Conservation (phyloP, 1,284 basidiomycete species). For the Cutaneotrichosporon cutaneum region DNA sequence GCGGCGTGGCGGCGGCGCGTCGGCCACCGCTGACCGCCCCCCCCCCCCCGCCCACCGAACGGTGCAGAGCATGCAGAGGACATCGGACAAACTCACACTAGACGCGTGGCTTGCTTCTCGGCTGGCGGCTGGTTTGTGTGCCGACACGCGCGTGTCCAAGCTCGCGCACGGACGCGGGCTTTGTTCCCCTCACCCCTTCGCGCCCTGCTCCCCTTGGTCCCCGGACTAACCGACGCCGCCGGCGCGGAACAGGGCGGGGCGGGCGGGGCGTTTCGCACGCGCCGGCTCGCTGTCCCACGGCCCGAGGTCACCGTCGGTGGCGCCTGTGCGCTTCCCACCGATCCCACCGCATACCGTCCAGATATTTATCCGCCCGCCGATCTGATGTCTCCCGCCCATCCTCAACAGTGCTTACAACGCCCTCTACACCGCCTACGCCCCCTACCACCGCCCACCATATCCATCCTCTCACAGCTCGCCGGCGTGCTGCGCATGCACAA, state of each 20-base stretch:
- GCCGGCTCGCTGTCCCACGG: neutral
- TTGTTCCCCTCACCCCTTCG: neutral
- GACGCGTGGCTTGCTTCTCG: neutral
- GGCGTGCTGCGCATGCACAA: too few relatives aligned
- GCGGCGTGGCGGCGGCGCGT: too few relatives aligned
- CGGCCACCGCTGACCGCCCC: too few relatives aligned
- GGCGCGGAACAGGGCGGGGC: constrained; percentile 1
- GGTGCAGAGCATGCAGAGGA: too few relatives aligned
- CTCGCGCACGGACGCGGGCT: neutral
- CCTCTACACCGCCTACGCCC: neutral
- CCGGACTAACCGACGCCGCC: neutral
- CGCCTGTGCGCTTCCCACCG: neutral
- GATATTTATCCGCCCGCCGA: neutral
- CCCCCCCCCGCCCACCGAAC: too few relatives aligned
- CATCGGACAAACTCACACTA: neutral
- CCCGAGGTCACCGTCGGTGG: neutral
- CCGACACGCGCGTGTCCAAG: neutral
- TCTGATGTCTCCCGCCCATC: neutral
- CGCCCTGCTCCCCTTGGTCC: neutral
- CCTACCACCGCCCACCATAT: too few relatives aligned
- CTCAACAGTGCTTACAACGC: neutral
- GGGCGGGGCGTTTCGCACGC: neutral
- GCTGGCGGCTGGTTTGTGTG: too few relatives aligned
- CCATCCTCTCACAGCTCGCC: too few relatives aligned
- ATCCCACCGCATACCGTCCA: too few relatives aligned